Conservation (phyloP, 1,139 yeast genomes). For the Scheffersomyces cryptocercus region DNA sequence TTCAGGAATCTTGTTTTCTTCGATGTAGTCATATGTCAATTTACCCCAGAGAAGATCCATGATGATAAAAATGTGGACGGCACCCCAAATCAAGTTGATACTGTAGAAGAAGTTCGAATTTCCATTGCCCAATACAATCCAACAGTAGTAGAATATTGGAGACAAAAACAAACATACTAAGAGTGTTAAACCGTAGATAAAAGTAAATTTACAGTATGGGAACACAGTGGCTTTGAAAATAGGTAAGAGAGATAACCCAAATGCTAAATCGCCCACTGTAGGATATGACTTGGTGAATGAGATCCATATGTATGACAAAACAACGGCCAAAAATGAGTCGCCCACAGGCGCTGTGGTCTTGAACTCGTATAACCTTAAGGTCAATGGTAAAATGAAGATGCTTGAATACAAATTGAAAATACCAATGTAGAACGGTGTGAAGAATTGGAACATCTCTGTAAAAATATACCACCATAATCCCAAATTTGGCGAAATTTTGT, state of each 20-base stretch:
- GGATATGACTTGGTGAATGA: conserved; percentile 85
- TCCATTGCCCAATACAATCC: conserved; percentile 95
- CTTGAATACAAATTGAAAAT: conserved; percentile 79
- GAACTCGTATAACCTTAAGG: conserved; percentile 57
- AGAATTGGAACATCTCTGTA: conserved; percentile 91
- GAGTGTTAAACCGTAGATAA: conserved; percentile 40
- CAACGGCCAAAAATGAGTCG: conserved; percentile 68
- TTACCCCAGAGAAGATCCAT: conserved; percentile 85
- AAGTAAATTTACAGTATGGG: conserved; percentile 34
- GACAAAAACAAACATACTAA: conserved; percentile 51
- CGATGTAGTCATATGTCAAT: conserved; percentile 69
- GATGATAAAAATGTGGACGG: conserved; percentile 67
- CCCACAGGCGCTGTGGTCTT: conserved; percentile 16
- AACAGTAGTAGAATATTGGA: conserved; percentile 88
- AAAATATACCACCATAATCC: conserved; percentile 99
- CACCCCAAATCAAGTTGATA: conserved; percentile 78
- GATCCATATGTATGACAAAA: conserved; percentile 64
- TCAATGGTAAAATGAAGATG: conserved; percentile 69
- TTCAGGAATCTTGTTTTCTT: conserved; percentile 29
- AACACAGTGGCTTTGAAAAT: conserved; percentile 49
- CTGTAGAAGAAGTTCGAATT: conserved; percentile 96
- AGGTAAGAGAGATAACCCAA: conserved; percentile 62
- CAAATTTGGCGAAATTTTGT: conserved; percentile 76
- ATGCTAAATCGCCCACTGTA: conserved; percentile 78
- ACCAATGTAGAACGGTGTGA: conserved; percentile 78